Evolutionary conservation across 2,329 filamentous ascomycete species (phyloP), one percentile per base, ranked within the genome.

Genomic region (Macroventuria anomochaeta): DNA sequence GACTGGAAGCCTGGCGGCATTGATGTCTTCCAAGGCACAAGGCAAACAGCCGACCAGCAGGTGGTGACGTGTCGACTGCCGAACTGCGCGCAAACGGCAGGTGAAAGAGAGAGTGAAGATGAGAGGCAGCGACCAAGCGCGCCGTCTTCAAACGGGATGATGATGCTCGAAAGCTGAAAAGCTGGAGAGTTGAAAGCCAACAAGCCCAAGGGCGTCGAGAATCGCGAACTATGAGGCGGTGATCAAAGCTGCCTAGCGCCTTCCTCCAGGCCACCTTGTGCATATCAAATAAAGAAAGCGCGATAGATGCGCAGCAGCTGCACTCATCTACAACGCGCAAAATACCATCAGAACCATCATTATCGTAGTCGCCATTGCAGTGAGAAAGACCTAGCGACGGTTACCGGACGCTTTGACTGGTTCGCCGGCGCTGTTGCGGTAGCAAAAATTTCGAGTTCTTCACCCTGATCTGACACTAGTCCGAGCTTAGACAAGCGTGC

Each of bases 371-470:
- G 37, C 38, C 18, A 34, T 29, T 44, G 37, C 34, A 46, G 15
- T 21, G 26, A 43, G 17, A 34, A 37, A 7, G 25, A 23, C 26
- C 51, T 46, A 41, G 41, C 20, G 41, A 55, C 46, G 46, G 31
- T 46, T 49, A 18, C 28, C 23, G 46, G 41, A 32, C 37, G 25
- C 26, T 51, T 49, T 43, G 46, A 41, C 32, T 57, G 58, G 53
- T 56, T 55, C 49, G 58, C 54, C 57, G 59, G 58, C 57, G 57
- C 61, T 61, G 59, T 66, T 26, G 60, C 59, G 59, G 56, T 57
- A 57, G 55, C 54, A 58, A 60, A 69, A 69, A 68, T 64, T 65
- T 70, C 64, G 56, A 54, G 53, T 55, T 59, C 42, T 57, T 59
- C 55, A 58, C 61, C 62, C 67, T 68, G 68, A 69, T 54, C 28